Evolutionary conservation across 345 rosid species (phyloP).

Genomic region (Aquilaria yunnanensis): DNA sequence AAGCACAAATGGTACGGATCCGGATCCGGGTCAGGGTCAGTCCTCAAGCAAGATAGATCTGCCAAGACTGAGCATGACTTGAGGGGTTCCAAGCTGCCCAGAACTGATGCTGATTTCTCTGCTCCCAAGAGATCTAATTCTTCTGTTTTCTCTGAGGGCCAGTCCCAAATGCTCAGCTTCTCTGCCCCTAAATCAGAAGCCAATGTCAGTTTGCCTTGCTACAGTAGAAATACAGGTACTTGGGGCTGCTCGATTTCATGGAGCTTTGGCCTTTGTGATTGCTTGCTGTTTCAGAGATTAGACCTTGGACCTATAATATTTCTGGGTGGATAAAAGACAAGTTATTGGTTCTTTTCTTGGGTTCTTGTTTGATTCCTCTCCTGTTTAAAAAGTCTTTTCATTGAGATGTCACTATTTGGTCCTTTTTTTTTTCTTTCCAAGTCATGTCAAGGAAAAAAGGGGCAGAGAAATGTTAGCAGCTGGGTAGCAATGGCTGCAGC

Average conservation of each 20-base stretch:
- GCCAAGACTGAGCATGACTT: conserved; percentile 35
- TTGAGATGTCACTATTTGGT: conserved; percentile 3
- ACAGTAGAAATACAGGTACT: conserved; percentile 37
- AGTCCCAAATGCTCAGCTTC: conserved; percentile 54
- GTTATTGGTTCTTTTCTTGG: conserved; percentile 8
- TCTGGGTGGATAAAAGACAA: conserved; percentile 14
- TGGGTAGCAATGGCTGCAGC: background rate
- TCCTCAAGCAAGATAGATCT: conserved; percentile 33
- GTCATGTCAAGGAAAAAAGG: conserved; percentile 18
- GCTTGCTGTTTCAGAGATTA: conserved; percentile 5
- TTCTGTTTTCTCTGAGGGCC: conserved; percentile 20
- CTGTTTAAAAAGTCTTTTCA: conserved; percentile 17
- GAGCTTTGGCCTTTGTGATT: background rate
- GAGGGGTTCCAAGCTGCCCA: conserved; percentile 29
- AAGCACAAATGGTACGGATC: conserved; percentile 29
- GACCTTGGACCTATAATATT: conserved; percentile 2
- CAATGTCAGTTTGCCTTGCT: conserved; percentile 20
- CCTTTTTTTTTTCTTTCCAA: conserved; percentile 9
- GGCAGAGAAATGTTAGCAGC: conserved; percentile 1
- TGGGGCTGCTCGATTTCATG: background rate
- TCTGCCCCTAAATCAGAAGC: conserved; percentile 40
- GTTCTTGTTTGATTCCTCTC: background rate
- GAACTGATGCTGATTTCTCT: conserved; percentile 26
- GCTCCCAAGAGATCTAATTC: conserved; percentile 44
- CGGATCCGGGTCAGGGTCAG: conserved; percentile 10